Evolutionary conservation across 768 basidiomycete genomes (phyloP).

Genomic region (Suillus discolor): DNA sequence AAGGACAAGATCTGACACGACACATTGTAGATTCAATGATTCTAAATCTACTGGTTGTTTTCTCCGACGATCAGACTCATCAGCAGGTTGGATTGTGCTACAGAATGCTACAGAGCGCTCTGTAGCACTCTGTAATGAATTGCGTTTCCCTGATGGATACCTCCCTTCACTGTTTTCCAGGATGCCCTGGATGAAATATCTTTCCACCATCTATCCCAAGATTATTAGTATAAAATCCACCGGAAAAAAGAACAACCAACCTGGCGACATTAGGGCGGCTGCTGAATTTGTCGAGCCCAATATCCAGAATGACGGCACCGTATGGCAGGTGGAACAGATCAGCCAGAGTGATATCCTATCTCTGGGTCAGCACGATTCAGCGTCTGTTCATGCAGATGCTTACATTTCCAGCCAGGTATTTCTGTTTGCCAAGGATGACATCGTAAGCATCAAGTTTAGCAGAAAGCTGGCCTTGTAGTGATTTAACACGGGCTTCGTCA

Average conservation of each 20-base stretch:
- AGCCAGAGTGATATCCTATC: slow-evolving; percentile 22
- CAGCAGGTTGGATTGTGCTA: no score
- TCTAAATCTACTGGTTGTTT: neutral
- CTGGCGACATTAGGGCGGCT: slow-evolving; percentile 23
- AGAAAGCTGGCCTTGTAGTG: slow-evolving; percentile 32
- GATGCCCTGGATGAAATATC: slow-evolving; percentile 44
- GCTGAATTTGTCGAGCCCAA: slow-evolving; percentile 18
- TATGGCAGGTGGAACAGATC: slow-evolving; percentile 25
- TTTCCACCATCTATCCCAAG: slow-evolving; percentile 47
- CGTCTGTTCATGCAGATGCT: neutral
- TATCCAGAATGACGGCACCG: slow-evolving; percentile 15
- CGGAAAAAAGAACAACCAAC: slow-evolving; percentile 5
- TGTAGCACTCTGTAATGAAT: no score
- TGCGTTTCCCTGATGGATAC: slow-evolving; percentile 10
- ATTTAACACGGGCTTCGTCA: slow-evolving; percentile 34
- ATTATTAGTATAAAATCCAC: neutral
- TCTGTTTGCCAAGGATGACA: slow-evolving; percentile 34
- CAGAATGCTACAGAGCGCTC: no score
- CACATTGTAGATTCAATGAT: neutral
- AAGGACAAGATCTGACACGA: neutral
- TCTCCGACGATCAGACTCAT: neutral
- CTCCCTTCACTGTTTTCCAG: slow-evolving; percentile 47
- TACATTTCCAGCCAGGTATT: slow-evolving; percentile 40
- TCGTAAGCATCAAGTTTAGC: slow-evolving; percentile 35
- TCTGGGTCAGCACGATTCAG: neutral